Evolutionary conservation across 768 basidiomycete genomes (phyloP).

Genomic region (Leccinum disarticulatum): DNA sequence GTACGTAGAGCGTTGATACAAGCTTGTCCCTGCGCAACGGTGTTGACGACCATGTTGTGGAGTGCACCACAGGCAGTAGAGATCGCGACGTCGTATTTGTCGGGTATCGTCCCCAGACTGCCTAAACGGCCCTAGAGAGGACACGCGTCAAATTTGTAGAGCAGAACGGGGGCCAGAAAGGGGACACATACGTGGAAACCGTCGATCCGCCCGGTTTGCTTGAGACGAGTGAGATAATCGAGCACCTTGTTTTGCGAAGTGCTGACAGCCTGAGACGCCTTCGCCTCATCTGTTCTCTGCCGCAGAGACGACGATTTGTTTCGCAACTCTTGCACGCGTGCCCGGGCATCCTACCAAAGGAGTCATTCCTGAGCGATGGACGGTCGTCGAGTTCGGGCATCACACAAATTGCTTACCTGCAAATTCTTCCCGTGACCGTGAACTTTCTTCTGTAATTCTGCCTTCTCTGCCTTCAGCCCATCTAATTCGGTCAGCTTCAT

Average conservation of each 20-base stretch:
- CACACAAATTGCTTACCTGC: slow-evolving; percentile 42
- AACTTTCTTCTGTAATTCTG: slow-evolving; percentile 39
- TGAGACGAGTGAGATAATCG: slow-evolving; percentile 74
- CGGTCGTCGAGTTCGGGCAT: background rate
- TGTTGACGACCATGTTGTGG: slow-evolving; percentile 90
- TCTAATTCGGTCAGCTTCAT: slow-evolving; percentile 23
- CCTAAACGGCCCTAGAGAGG: slow-evolving; percentile 75
- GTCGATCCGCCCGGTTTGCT: slow-evolving; percentile 76
- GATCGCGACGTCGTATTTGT: slow-evolving; percentile 94
- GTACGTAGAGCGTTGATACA: slow-evolving; percentile 91
- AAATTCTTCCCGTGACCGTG: slow-evolving; percentile 45
- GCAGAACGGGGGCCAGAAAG: background rate
- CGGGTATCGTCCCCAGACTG: slow-evolving; percentile 89
- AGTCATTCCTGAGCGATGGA: background rate
- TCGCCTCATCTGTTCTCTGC: slow-evolving; percentile 86
- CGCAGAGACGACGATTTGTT: slow-evolving; percentile 62
- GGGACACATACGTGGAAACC: slow-evolving; percentile 81
- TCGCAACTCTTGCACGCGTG: slow-evolving; percentile 45
- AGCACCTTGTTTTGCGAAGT: slow-evolving; percentile 85
- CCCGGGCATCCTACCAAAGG: slow-evolving; percentile 35
- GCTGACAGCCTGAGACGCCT: slow-evolving; percentile 79
- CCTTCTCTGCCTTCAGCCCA: slow-evolving; percentile 21
- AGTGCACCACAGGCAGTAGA: slow-evolving; percentile 86
- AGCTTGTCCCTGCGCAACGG: slow-evolving; percentile 83
- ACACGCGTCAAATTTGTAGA: background rate